Evolutionary conservation across 1,284 basidiomycete genomes (phyloP), one percentile per base, ranked within the genome.

Genomic region (Cutaneotrichosporon sp.): DNA sequence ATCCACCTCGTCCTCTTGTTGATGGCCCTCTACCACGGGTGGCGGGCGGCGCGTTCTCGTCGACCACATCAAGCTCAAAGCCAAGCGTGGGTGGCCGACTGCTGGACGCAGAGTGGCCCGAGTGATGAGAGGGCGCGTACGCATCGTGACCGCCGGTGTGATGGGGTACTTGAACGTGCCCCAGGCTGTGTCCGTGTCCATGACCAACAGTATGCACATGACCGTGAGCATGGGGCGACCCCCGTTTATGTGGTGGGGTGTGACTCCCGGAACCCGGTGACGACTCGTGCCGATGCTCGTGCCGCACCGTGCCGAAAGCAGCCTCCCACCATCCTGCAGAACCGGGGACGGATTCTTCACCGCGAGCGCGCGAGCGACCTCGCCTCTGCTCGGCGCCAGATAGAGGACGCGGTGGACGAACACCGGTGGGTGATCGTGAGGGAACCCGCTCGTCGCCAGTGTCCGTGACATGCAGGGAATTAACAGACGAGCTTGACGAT

Each of bases 1-100:
- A 32, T 4, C 14, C 17, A 5, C 25, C 41, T 5, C 16, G 20
- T 3, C n/a, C 26, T 5, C 41, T 25, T 6, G 41, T n/a, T 27
- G 7, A n/a, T n/a, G n/a, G 39, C 26, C 26, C n/a, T 10, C 26
- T 14, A 4, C 34, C 46, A 3, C 34, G 46, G 12, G 7, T 29
- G n/a, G 33, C 34, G n/a, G n/a, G n/a, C 7, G 34, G 34, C 24
- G 34, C 46, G 34, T 59, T 53, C 50, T 54, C 53, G 22, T 55
- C 50, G 11, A 59, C 50, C 6, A 37, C 53, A 17, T 52, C 50
- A 10, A 59, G 46, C 39, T 59, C 57, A 16, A 52, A 46, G 8
- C 57, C 57, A 3, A 59, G 41, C 7, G 52, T 52, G 5, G 57
- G 57, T 10, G 47, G 47, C 26, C 46, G 46, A 27, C 46, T 39